Conservation (phyloP, 148 eudicot species). For the Salicornia ramosissima region DNA sequence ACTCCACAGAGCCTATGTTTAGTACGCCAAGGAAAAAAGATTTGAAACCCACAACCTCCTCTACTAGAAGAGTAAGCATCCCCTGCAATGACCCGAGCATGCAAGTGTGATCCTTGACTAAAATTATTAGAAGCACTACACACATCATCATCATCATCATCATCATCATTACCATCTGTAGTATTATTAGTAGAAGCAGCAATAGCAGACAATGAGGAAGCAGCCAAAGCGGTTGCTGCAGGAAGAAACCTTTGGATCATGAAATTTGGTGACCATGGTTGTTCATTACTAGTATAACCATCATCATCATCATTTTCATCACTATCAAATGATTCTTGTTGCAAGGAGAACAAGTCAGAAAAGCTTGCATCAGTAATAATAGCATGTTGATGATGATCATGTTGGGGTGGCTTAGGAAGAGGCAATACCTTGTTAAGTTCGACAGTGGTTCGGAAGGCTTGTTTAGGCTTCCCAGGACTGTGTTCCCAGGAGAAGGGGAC, state of each 20-base stretch:
- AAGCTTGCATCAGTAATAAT: constrained; percentile 18
- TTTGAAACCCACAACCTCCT: constrained; percentile 59
- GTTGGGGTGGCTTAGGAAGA: constrained; percentile 50
- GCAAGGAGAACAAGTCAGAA: constrained; percentile 54
- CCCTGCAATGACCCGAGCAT: constrained; percentile 16
- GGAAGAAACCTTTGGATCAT: constrained; percentile 70
- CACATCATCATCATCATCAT: too few species aligned
- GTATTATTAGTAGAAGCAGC: too few species aligned
- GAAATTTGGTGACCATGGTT: constrained; percentile 38
- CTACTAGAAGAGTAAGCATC: constrained; percentile 31
- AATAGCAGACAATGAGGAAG: constrained; percentile 32
- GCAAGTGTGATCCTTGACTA: constrained; percentile 22
- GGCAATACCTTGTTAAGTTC: constrained; percentile 27
- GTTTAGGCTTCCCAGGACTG: constrained; percentile 63
- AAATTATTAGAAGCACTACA: too few species aligned
- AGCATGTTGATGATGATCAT: not conserved
- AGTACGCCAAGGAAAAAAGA: constrained; percentile 55
- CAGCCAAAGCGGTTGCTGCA: constrained; percentile 61
- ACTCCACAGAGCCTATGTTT: constrained; percentile 45
- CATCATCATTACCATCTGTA: too few species aligned
- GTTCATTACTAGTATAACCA: constrained; percentile 11
- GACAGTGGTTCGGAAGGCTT: not conserved
- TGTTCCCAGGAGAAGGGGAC: constrained; percentile 89
- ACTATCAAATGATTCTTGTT: constrained; percentile 33
- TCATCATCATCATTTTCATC: constrained; percentile 19